phyloP scores from a whole-genome alignment of 345 rosid genomes.

The Salix exigua region DNA sequence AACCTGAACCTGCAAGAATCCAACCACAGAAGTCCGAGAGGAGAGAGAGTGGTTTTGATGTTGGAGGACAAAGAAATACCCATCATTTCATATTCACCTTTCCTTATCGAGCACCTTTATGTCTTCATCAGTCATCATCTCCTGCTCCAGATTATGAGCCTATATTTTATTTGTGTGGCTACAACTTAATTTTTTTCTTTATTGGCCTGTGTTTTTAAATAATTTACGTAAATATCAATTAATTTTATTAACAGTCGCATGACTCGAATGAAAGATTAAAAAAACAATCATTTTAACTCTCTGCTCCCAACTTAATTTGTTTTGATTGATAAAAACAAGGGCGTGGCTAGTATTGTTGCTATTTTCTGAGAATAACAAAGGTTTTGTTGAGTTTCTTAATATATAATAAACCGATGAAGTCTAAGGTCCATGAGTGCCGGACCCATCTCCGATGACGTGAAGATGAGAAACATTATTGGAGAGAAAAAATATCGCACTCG shows the following conservation, averaged over 20 bases:
- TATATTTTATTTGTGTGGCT: not conserved
- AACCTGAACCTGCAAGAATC: slow-evolving; percentile 19
- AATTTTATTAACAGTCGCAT: no score
- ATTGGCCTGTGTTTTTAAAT: no score
- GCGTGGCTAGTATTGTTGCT: not conserved
- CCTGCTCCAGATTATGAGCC: not conserved
- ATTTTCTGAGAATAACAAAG: not conserved
- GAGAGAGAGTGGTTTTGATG: slow-evolving; percentile 32
- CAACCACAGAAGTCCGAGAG: slow-evolving; percentile 20
- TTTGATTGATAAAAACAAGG: slow-evolving; percentile 23
- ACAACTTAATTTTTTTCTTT: not conserved
- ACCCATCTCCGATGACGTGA: not conserved
- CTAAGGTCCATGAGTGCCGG: slow-evolving; percentile 7
- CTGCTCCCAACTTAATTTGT: slow-evolving; percentile 1
- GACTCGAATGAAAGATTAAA: no score
- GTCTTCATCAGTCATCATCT: slow-evolving; percentile 46
- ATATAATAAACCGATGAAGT: not conserved
- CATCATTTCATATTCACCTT: slow-evolving; percentile 24
- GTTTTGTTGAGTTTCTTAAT: not conserved
- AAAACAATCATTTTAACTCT: no score
- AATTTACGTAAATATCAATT: accelerated
- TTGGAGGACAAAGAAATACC: slow-evolving; percentile 24
- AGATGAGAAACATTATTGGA: no score
- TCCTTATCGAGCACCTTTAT: slow-evolving; percentile 43
- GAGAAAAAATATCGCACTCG: no score